phyloP scores from a whole-genome alignment of 2,329 filamentous ascomycete species.

The Metarhizium rileyi region DNA sequence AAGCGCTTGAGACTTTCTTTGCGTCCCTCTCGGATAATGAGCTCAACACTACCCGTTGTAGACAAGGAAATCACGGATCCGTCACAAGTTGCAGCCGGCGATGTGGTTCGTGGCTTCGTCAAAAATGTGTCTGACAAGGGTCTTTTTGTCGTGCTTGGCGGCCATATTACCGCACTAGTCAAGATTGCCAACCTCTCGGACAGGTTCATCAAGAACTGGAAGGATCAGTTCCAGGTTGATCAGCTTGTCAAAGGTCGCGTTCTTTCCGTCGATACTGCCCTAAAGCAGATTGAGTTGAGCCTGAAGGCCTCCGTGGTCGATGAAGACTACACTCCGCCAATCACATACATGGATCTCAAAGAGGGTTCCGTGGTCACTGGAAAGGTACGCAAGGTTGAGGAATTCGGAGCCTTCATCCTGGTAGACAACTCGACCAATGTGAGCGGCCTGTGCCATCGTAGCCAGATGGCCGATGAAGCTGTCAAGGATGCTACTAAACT shows the following conservation, averaged over 20 bases:
- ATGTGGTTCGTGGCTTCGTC: slow-evolving; percentile 82
- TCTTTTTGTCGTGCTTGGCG: slow-evolving; percentile 75
- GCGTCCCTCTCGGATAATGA: slow-evolving; percentile 80
- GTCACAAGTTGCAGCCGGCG: slow-evolving; percentile 63
- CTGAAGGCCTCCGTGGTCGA: slow-evolving; percentile 80
- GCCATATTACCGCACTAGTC: slow-evolving; percentile 71
- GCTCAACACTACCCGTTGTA: slow-evolving; percentile 69
- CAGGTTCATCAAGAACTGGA: slow-evolving; percentile 90
- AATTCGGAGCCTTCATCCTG: slow-evolving; percentile 90
- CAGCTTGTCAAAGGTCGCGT: slow-evolving; percentile 87
- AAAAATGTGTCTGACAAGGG: slow-evolving; percentile 85
- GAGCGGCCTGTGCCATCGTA: slow-evolving; percentile 86
- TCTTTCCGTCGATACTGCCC: slow-evolving; percentile 55
- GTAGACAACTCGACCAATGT: slow-evolving; percentile 81
- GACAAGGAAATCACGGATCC: slow-evolving; percentile 69
- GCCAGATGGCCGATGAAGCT: slow-evolving; percentile 76
- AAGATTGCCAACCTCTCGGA: slow-evolving; percentile 86
- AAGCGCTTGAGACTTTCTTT: slow-evolving; percentile 76
- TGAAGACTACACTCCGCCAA: slow-evolving; percentile 62
- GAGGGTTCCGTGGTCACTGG: slow-evolving; percentile 77
- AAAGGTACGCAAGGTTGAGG: slow-evolving; percentile 85
- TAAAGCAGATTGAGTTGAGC: slow-evolving; percentile 72
- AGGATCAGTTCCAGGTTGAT: slow-evolving; percentile 75
- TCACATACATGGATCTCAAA: slow-evolving; percentile 69
- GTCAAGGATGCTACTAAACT: slow-evolving; percentile 81